phyloP scores from a whole-genome alignment of 176 grass and related monocot species.

The Phoenix dactylifera region DNA sequence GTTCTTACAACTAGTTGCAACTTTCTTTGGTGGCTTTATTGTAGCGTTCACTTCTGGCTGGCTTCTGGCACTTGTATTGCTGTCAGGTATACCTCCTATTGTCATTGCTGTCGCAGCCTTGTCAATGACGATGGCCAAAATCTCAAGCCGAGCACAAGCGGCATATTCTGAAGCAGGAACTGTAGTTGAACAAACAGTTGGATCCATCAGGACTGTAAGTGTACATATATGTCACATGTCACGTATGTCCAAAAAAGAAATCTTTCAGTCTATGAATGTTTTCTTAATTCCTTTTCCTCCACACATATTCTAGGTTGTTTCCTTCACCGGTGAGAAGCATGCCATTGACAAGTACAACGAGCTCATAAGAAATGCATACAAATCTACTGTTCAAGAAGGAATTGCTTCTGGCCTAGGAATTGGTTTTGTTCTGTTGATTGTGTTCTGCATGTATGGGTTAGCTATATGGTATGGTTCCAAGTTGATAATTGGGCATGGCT shows the following conservation, averaged over 20 bases:
- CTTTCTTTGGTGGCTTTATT: constrained; percentile 10
- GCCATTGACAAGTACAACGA: constrained; percentile 51
- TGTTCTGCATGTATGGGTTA: constrained; percentile 64
- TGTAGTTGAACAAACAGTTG: constrained; percentile 11
- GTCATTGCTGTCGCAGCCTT: not conserved
- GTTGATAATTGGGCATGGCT: constrained; percentile 69
- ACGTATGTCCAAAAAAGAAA: too few relatives aligned
- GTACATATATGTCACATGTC: too few relatives aligned
- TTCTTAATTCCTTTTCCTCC: too few relatives aligned
- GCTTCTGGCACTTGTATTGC: constrained; percentile 5
- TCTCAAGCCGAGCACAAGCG: not conserved
- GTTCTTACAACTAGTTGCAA: constrained; percentile 1
- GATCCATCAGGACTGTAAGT: constrained; percentile 14
- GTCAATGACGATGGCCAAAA: constrained; percentile 1
- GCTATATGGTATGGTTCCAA: constrained; percentile 65
- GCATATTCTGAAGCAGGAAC: constrained; percentile 8
- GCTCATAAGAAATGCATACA: constrained; percentile 42
- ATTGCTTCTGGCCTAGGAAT: constrained; percentile 37
- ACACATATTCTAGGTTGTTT: constrained; percentile 36
- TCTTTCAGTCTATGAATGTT: too few relatives aligned
- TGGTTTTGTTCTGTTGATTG: constrained; percentile 35
- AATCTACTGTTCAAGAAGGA: constrained; percentile 40
- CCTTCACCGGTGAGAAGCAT: constrained; percentile 66
- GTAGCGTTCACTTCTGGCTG: constrained; percentile 6
- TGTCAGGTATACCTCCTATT: not conserved